A percentile compares a stretch with the other conserved stretches of the same genome.
phyloP scores from a whole-genome alignment of 2,329 filamentous ascomycete species.

The Nemania diffusa region DNA sequence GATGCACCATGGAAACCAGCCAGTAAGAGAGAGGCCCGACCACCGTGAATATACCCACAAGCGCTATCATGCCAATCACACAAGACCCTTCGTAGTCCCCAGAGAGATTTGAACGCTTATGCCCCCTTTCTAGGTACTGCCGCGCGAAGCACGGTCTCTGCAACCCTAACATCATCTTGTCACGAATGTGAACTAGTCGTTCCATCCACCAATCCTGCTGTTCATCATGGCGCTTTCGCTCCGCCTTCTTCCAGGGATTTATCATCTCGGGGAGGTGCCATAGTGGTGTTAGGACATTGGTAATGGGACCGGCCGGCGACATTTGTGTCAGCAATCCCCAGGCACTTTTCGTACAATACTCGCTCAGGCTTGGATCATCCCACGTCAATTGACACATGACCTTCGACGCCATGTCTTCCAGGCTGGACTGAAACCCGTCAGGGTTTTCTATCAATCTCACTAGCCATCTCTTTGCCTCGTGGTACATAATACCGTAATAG shows the following conservation, averaged over 20 bases:
- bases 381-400: conserved; percentile 65
- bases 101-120: conserved; percentile 46
- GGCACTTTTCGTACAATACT: conserved; percentile 60
- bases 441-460: conserved; percentile 60
- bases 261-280: conserved; percentile 62
- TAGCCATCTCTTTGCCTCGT: conserved; percentile 65
- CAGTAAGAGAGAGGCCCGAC: conserved; percentile 52
- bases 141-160: conserved; percentile 55
- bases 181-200: conserved; percentile 52
- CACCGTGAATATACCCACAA: conserved; percentile 53
- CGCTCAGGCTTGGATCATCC: conserved; percentile 61
- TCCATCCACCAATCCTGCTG: conserved; percentile 65
- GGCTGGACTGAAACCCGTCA: conserved; percentile 60
- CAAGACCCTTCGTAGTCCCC: conserved; percentile 49
- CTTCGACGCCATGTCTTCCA: conserved; percentile 68
- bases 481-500: conserved; percentile 57
- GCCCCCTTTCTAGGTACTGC: conserved; percentile 54
- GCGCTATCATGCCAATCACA: conserved; percentile 52
- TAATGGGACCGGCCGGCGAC: conserved; percentile 67
- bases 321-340: conserved; percentile 68
- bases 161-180: conserved; percentile 54
- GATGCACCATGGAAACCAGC: conserved; percentile 58
- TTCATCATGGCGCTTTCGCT: conserved; percentile 63
- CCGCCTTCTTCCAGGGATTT: conserved; percentile 65
- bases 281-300: conserved; percentile 65